Evolutionary conservation across 371 early-diverging fungal species (phyloP), one percentile per base, ranked within the genome.

Genomic region (Rhizopus delemar): DNA sequence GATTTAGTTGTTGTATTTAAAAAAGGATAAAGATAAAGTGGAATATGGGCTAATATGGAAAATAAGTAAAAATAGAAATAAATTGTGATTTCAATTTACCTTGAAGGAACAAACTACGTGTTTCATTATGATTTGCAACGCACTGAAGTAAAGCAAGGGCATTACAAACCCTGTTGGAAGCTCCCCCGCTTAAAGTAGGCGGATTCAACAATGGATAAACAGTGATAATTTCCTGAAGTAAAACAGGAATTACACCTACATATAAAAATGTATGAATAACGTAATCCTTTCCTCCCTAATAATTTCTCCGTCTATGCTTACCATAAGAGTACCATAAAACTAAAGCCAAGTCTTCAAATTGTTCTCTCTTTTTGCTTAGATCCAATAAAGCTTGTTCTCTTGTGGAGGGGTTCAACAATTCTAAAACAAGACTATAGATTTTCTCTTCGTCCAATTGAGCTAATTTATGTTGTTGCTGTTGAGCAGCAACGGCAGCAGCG

Each of bases 311-410:
- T 12, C 22, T 45, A 32, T 4, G 52, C 68, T 62, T 84, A 83
- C 97, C 97, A 80, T 88, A 95, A 28, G 96, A 91, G 68, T 97
- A 93, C 98, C 98, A 98, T 67, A 98, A 85, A 39, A 95, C 90
- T 22, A 95, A 84, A 9, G 97, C 97, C 56, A 98, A 71, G 70
- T 97, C 94, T 32, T 95, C 94, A 68, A 92, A 94, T 57, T 93
- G 89, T 65, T 98, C 98, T 50, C 97, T 83, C 70, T 90, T 89
- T 75, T 95, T 95, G 74, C 92, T 92, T 51, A 98, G 78, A 69
- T 98, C 96, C 11, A 94, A 70, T 51, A 97, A 78, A 13, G 94
- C 95, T 63, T 90, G 90, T 61, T 97, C 97, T 41, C 96, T 84
- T 38, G 85, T 78, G 16, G 70, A 71, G 3, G 92, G 91, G 62